Evolutionary conservation across 345 rosid genomes (phyloP).

Genomic region (Lepidium sativum): DNA sequence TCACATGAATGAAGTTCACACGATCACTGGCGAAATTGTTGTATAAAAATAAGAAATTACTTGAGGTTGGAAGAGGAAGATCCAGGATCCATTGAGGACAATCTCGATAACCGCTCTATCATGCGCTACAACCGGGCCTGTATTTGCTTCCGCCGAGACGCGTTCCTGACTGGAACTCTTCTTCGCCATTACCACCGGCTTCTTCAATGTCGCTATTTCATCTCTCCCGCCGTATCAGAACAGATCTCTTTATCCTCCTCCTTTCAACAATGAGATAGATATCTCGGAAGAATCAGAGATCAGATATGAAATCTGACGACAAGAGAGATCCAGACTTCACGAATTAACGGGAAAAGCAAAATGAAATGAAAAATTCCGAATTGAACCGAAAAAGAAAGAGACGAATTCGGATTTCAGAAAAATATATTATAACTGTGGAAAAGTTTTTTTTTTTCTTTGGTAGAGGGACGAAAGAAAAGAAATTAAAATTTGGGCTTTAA

Average conservation of each 20-base stretch:
- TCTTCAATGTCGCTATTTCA: conserved; percentile 69
- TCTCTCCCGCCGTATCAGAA: conserved; percentile 25
- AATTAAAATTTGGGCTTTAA: conserved; percentile 1
- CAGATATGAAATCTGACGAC: conserved; percentile 22
- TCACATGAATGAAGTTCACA: background rate
- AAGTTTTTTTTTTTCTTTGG: background rate
- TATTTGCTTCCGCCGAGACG: conserved; percentile 54
- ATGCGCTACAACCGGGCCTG: conserved; percentile 71
- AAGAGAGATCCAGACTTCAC: conserved; percentile 14
- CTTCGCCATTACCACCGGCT: conserved; percentile 44
- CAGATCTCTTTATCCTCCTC: conserved; percentile 11
- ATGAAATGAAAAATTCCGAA: background rate
- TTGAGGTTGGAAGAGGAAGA: conserved; percentile 38
- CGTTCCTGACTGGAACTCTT: conserved; percentile 33
- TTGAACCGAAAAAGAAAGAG: background rate
- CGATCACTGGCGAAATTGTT: background rate
- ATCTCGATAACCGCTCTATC: conserved; percentile 90
- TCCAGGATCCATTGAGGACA: conserved; percentile 82
- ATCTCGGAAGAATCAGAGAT: conserved; percentile 12
- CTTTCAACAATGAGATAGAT: background rate
- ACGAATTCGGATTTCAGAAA: conserved; percentile 4
- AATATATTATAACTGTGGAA: background rate
- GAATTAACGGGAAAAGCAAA: conserved; percentile 1
- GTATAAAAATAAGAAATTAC: background rate
- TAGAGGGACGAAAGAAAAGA: no score